Evolutionary conservation across 2,329 filamentous ascomycete species (phyloP).

Genomic region (Pseudocercospora eumusae): DNA sequence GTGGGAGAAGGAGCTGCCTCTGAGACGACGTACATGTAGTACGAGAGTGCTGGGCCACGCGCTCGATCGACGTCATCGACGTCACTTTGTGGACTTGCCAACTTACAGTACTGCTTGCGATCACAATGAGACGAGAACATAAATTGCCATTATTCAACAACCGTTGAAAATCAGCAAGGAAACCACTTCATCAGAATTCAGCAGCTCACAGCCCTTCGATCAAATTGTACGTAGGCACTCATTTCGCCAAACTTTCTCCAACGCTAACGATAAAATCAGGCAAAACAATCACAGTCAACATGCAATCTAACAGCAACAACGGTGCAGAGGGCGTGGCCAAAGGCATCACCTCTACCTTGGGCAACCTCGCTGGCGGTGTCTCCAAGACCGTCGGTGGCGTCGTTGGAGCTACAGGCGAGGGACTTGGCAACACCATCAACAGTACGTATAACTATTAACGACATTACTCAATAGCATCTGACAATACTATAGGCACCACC

Average conservation of each 20-base stretch:
- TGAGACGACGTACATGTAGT: neutral
- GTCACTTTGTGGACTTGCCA: constrained; percentile 2
- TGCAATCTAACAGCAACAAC: constrained; percentile 19
- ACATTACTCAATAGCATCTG: neutral
- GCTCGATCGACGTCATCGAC: neutral
- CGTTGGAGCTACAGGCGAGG: constrained; percentile 50
- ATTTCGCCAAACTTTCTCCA: neutral
- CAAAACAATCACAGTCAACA: constrained; percentile 10
- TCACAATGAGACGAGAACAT: constrained; percentile 2
- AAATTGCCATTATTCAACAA: no score
- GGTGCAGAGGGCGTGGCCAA: constrained; percentile 38
- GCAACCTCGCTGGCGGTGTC: constrained; percentile 58
- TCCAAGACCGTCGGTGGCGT: constrained; percentile 57
- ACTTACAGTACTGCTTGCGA: constrained; percentile 7
- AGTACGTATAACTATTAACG: constrained; percentile 26
- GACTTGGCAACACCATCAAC: constrained; percentile 50
- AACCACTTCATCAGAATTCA: neutral
- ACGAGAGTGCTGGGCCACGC: neutral
- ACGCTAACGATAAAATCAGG: neutral
- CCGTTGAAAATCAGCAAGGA: neutral
- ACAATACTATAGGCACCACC: constrained; percentile 39
- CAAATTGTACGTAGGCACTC: neutral
- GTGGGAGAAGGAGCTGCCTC: neutral
- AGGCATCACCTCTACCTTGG: constrained; percentile 41
- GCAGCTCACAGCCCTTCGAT: constrained; percentile 8